A percentile compares a stretch with the other conserved stretches of the same genome.
These are phyloP conservation scores for Solanum acaule DNA, from an alignment of 257 asterid species.

Conservation along the genomic window DNA sequence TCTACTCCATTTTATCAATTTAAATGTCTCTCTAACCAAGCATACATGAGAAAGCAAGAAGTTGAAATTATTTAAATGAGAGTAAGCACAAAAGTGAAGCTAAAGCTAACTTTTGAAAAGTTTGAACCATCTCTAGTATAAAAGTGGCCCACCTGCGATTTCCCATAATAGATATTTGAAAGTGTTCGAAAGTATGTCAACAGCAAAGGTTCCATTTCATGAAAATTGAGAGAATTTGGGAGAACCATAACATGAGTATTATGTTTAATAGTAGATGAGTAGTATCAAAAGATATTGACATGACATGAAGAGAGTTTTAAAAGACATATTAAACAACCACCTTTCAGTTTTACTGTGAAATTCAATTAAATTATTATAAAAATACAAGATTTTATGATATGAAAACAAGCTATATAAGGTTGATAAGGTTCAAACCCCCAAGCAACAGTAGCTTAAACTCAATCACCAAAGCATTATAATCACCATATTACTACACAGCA, in stretches of 20 bases:
- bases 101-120: background rate
- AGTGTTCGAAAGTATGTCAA: background rate
- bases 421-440: background rate
- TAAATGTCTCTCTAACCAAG: background rate
- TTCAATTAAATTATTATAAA: background rate
- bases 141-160: background rate
- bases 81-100: background rate
- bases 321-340: background rate
- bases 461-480: background rate
- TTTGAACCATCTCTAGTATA: background rate
- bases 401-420: background rate
- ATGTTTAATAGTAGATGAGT: background rate
- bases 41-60: background rate
- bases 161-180: background rate
- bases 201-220: background rate
- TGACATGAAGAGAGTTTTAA: background rate
- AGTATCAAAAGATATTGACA: background rate
- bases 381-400: background rate
- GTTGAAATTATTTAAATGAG: background rate
- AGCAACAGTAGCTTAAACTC: background rate
- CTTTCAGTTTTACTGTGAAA: background rate
- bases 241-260: background rate
- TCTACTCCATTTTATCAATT: background rate
- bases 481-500: background rate
- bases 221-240: background rate